Conservation (phyloP, 352 stramenopile species). For the Hyaloperonospora arabidopsidis region DNA sequence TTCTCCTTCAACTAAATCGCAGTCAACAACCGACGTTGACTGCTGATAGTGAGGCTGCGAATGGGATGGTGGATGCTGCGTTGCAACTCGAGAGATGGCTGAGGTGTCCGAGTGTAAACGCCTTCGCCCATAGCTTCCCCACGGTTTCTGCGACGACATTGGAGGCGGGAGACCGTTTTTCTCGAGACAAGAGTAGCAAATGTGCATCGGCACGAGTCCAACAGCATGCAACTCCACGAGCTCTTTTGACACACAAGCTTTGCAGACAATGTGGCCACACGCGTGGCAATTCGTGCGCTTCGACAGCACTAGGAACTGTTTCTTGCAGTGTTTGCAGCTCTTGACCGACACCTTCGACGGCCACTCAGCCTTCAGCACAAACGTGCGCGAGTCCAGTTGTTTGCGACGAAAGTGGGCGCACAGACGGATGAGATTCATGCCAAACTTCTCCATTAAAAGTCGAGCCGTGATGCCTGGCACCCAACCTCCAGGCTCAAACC, state of each 20-base stretch:
- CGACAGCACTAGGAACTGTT: slow-evolving; percentile 33
- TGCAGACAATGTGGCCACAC: slow-evolving; percentile 34
- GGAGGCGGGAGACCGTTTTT: slow-evolving; percentile 19
- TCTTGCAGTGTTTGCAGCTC: slow-evolving; percentile 29
- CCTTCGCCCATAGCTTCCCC: slow-evolving; percentile 12
- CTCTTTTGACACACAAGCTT: slow-evolving; percentile 31
- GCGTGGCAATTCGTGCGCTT: slow-evolving; percentile 36
- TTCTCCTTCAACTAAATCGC: slow-evolving; percentile 14
- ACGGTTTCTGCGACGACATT: slow-evolving; percentile 8
- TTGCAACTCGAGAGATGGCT: slow-evolving; percentile 1
- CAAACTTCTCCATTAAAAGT: slow-evolving; percentile 41
- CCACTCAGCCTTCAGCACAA: slow-evolving; percentile 45
- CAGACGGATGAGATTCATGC: slow-evolving; percentile 30
- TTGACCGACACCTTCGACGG: slow-evolving; percentile 22
- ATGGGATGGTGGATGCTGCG: slow-evolving; percentile 8
- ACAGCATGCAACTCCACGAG: slow-evolving; percentile 32
- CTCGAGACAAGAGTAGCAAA: slow-evolving; percentile 32
- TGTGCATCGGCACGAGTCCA: slow-evolving; percentile 33
- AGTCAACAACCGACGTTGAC: slow-evolving; percentile 16
- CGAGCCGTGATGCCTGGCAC: slow-evolving; percentile 28
- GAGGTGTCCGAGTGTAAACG: slow-evolving; percentile 22
- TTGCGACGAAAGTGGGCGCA: slow-evolving; percentile 44
- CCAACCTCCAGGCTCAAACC: slow-evolving; percentile 30
- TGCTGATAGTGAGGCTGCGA: slow-evolving; percentile 11
- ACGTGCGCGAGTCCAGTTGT: slow-evolving; percentile 37